These are phyloP conservation scores for Xylariomycetidae sp. DNA, from an alignment of 2,329 filamentous ascomycete species.

Conservation along the genomic window DNA sequence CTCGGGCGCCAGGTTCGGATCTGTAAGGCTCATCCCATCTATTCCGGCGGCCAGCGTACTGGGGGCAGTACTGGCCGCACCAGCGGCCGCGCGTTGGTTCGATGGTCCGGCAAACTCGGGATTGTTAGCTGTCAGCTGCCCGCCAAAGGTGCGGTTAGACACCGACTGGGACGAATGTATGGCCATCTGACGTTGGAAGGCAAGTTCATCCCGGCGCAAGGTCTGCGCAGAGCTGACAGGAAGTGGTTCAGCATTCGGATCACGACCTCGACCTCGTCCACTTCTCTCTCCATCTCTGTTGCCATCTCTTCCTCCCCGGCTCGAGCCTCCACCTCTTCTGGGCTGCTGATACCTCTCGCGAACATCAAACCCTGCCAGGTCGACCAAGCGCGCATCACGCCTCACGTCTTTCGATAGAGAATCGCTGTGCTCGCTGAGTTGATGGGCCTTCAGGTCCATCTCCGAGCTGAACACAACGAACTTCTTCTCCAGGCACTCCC, in stretches of 20 bases:
- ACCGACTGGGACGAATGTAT: conserved; percentile 83
- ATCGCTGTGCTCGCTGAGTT: conserved; percentile 74
- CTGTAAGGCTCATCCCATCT: conserved; percentile 45
- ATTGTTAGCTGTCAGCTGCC: conserved; percentile 61
- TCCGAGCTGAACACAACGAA: conserved; percentile 95
- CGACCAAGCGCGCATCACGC: conserved; percentile 76
- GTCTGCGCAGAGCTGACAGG: conserved; percentile 74
- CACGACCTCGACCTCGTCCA: conserved; percentile 51
- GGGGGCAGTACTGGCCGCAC: conserved; percentile 19
- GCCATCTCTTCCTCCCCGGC: conserved; percentile 32
- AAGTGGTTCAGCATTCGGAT: conserved; percentile 78
- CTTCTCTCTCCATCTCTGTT: conserved; percentile 38
- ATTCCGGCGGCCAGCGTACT: conserved; percentile 30
- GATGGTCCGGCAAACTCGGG: conserved; percentile 40
- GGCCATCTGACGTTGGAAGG: conserved; percentile 86
- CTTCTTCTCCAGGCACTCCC: conserved; percentile 91
- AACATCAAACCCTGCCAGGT: conserved; percentile 81
- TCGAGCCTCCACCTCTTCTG: conserved; percentile 38
- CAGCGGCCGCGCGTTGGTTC: conserved; percentile 9
- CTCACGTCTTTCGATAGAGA: conserved; percentile 76
- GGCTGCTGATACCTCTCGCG: conserved; percentile 64
- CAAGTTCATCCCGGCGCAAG: conserved; percentile 77
- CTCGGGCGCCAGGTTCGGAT: conserved; percentile 58
- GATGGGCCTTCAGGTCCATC: conserved; percentile 91
- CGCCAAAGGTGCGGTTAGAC: conserved; percentile 75